A percentile compares a stretch with the other conserved stretches of the same genome.
These are phyloP conservation scores for Colletotrichum echinochloae DNA, from an alignment of 2,329 filamentous ascomycete genomes.

Conservation along the genomic window DNA sequence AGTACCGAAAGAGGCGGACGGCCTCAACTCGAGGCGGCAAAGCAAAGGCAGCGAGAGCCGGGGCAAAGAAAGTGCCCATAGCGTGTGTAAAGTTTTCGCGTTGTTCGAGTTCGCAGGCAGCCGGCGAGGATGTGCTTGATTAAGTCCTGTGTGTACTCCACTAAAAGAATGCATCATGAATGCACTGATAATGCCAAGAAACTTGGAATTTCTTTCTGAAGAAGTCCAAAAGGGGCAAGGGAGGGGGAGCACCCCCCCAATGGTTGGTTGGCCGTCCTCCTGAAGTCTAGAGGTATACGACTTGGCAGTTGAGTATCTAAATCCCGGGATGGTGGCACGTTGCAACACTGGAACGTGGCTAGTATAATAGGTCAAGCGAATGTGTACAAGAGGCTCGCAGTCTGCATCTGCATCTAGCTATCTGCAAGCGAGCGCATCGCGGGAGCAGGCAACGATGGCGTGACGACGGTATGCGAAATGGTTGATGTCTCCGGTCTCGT, in stretches of 20 bases:
- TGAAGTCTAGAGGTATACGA: not conserved
- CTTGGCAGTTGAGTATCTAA: not conserved
- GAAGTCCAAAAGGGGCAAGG: not conserved
- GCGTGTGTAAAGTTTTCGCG: slow-evolving; percentile 29
- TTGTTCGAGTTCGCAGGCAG: slow-evolving; percentile 5
- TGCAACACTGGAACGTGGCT: slow-evolving; percentile 17
- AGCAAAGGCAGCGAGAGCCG: slow-evolving; percentile 6
- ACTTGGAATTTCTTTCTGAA: no score
- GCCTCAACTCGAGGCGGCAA: slow-evolving; percentile 7
- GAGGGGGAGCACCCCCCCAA: not conserved
- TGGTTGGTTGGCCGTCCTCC: not conserved
- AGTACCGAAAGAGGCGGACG: slow-evolving; percentile 4
- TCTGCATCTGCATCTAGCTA: slow-evolving; percentile 11
- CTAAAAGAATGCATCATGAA: slow-evolving; percentile 1
- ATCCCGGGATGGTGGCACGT: not conserved
- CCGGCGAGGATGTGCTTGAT: slow-evolving; percentile 9
- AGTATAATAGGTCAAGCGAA: not conserved
- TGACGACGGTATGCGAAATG: slow-evolving; percentile 2
- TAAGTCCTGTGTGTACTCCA: not conserved
- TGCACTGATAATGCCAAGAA: not conserved
- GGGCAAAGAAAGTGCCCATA: slow-evolving; percentile 18
- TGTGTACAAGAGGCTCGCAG: slow-evolving; percentile 2
- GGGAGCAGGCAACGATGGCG: slow-evolving; percentile 10
- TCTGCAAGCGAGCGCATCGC: slow-evolving; percentile 7
- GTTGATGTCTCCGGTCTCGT: slow-evolving; percentile 9